These are phyloP conservation scores for Xylaria sp. DNA, from an alignment of 2,329 filamentous ascomycete genomes.

Conservation along the genomic window DNA sequence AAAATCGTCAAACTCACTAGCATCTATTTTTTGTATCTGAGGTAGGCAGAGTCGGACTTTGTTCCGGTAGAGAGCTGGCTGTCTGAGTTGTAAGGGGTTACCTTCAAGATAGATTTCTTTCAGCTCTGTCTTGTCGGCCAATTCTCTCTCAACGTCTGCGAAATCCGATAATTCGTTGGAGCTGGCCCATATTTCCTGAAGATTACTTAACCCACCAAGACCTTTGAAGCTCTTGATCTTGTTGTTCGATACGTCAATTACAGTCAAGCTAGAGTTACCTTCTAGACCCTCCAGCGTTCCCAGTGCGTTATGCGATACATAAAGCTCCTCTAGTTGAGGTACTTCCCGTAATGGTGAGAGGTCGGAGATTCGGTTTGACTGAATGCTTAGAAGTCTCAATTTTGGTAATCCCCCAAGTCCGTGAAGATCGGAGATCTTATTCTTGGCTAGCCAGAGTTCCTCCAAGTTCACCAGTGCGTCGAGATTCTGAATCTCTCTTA, in stretches of 20 bases:
- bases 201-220: constrained; percentile 71
- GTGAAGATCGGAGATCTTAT: constrained; percentile 88
- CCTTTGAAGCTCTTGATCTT: constrained; percentile 79
- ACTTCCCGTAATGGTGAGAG: constrained; percentile 81
- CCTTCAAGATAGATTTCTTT: constrained; percentile 97
- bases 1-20: constrained; percentile 76
- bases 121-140: constrained; percentile 81
- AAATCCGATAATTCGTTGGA: constrained; percentile 87
- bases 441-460: constrained; percentile 94
- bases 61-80: constrained; percentile 90
- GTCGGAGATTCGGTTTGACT: constrained; percentile 89
- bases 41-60: constrained; percentile 91
- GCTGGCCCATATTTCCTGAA: constrained; percentile 95
- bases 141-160: constrained; percentile 79
- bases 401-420: constrained; percentile 80
- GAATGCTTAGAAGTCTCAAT: constrained; percentile 89
- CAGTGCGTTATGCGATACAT: constrained; percentile 95
- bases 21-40: constrained; percentile 93
- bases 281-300: constrained; percentile 80
- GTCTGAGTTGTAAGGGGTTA: constrained; percentile 84
- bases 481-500: constrained; percentile 88
- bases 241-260: constrained; percentile 92
- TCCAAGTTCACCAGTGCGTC: constrained; percentile 81
- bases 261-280: constrained; percentile 72
- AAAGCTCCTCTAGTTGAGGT: constrained; percentile 86